These are phyloP conservation scores for Metschnikowia cerradonensis DNA, from an alignment of 805 yeast species.

Conservation along the genomic window DNA sequence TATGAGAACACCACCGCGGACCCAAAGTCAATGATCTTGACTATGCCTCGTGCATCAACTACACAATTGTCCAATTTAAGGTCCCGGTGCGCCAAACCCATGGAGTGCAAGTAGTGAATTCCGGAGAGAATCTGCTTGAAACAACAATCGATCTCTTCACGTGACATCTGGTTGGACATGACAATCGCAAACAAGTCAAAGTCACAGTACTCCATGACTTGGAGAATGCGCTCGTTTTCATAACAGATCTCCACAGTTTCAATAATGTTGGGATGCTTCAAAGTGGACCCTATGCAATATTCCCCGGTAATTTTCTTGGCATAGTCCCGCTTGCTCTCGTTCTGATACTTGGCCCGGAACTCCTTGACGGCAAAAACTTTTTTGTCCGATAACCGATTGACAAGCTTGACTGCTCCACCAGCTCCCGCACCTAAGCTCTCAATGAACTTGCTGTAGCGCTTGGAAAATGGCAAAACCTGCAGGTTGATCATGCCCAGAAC, in stretches of 20 bases:
- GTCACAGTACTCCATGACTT: conserved; percentile 94
- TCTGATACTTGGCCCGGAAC: conserved; percentile 69
- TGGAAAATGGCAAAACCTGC: conserved; percentile 55
- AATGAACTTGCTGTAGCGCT: conserved; percentile 76
- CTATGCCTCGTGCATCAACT: conserved; percentile 74
- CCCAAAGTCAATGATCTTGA: conserved; percentile 89
- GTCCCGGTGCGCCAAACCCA: conserved; percentile 90
- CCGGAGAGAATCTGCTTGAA: conserved; percentile 84
- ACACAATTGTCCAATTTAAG: conserved; percentile 92
- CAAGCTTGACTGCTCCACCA: conserved; percentile 83
- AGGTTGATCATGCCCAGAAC: conserved; percentile 29
- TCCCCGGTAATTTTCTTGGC: conserved; percentile 91
- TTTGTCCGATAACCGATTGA: conserved; percentile 61
- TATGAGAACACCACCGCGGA: conserved; percentile 88
- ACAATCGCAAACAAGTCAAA: conserved; percentile 91
- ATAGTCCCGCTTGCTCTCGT: conserved; percentile 79
- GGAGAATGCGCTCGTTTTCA: conserved; percentile 80
- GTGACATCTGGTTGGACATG: conserved; percentile 85
- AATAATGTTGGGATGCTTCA: conserved; percentile 85
- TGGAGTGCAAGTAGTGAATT: conserved; percentile 70
- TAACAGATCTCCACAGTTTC: conserved; percentile 89
- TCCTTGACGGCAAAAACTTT: conserved; percentile 89
- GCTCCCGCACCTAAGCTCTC: conserved; percentile 93
- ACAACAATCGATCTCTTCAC: conserved; percentile 79
- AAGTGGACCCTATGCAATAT: conserved; percentile 87